Percentiles rank a stretch among this genome's conserved stretches.
Conservation (phyloP, 129 eudicot genomes). For the Calendula officinalis region DNA sequence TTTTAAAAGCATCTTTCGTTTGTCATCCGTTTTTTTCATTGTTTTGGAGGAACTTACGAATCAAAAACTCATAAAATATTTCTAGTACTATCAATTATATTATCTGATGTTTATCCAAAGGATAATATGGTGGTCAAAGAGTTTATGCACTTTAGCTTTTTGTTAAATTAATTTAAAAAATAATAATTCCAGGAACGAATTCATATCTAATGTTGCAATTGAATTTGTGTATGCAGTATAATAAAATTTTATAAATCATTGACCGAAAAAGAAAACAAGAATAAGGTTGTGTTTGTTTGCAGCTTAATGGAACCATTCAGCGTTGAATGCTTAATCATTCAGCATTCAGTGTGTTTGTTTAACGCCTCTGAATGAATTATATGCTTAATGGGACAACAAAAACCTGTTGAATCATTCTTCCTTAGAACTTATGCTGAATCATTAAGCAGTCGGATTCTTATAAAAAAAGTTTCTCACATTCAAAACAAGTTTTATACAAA, state of each 20-base stretch:
- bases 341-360: no score
- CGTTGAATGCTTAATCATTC: no score
- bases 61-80: conserved; percentile 2
- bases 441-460: no score
- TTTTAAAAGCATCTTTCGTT: conserved; percentile 20
- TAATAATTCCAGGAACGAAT: not conserved
- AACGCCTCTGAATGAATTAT: no score
- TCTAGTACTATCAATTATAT: conserved; percentile 4
- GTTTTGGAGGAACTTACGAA: conserved; percentile 2
- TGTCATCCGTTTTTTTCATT: not conserved
- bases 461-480: no score
- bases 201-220: not conserved
- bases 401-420: no score
- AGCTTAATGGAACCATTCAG: no score
- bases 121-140: conserved; percentile 19
- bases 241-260: no score
- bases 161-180: not conserved
- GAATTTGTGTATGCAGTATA: not conserved
- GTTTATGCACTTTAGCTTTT: not conserved
- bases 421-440: no score
- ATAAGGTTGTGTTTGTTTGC: no score
- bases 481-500: no score
- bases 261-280: not conserved
- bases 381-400: no score
- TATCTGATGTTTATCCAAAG: conserved; percentile 26